Evolutionary conservation across 108 stramenopile genomes (phyloP).

Genomic region (Fistulifera solaris): DNA sequence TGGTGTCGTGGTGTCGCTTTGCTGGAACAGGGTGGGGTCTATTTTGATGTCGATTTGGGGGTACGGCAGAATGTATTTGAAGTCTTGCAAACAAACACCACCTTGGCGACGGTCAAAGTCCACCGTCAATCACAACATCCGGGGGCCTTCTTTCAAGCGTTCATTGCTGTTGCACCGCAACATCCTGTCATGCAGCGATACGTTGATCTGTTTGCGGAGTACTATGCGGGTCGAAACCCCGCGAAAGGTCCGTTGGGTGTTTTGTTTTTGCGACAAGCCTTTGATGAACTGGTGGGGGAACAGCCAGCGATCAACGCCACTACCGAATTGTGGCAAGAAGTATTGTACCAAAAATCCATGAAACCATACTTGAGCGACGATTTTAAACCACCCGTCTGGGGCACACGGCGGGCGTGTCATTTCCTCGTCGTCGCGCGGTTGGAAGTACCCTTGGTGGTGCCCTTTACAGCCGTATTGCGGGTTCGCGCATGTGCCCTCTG

Average conservation of each 20-base stretch:
- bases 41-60: slow-evolving; percentile 77
- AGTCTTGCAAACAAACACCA: slow-evolving; percentile 27
- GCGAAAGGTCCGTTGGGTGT: slow-evolving; percentile 60
- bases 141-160: slow-evolving; percentile 72
- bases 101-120: slow-evolving; percentile 61
- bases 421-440: slow-evolving; percentile 45
- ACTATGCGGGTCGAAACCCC: slow-evolving; percentile 32
- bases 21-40: slow-evolving; percentile 66
- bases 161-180: slow-evolving; percentile 42
- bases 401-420: slow-evolving; percentile 60
- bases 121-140: slow-evolving; percentile 55
- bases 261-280: slow-evolving; percentile 52
- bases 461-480: slow-evolving; percentile 61
- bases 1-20: slow-evolving; percentile 74
- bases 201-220: slow-evolving; percentile 53
- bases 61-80: slow-evolving; percentile 46
- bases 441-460: slow-evolving; percentile 16
- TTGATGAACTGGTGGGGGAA: slow-evolving; percentile 38
- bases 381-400: slow-evolving; percentile 31
- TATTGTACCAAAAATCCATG: slow-evolving; percentile 27
- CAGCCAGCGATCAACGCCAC: neutral
- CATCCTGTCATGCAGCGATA: slow-evolving; percentile 52
- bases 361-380: slow-evolving; percentile 12
- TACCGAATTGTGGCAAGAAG: slow-evolving; percentile 61
- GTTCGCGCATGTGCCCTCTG: slow-evolving; percentile 64